Evolutionary conservation across 2,329 filamentous ascomycete genomes (phyloP), one percentile per base, ranked within the genome.

Genomic region (Scorias spongiosa): DNA sequence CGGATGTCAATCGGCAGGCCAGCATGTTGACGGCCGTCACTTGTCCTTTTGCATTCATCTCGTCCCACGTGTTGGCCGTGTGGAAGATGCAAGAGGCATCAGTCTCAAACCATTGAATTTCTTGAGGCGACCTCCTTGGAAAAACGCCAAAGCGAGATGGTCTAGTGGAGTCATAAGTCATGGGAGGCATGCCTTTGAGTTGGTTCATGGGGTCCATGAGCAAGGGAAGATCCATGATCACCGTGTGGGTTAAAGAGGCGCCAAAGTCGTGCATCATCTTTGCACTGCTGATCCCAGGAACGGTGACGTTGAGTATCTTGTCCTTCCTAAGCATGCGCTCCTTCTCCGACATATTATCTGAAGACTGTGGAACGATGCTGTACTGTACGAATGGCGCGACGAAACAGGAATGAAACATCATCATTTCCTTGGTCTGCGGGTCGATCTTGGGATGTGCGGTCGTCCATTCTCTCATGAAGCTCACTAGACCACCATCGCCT

Each of bases 241-340:
- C 63, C 0, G 79, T 81, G 52, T 82, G 70, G 5, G 55, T 58
- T 5, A 63, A 67, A 1, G 79, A 81, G 1, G 80, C 79, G 11
- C 80, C 80, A 59, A 84, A 84, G 56, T 84, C 80, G 54, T 84
- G 81, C 78, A 84, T 84, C 71, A 84, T 80, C 55, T 80, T 82
- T 1, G 78, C 74, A 1, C 73, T 73, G 3, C 66, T 64, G 20
- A 84, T 67, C 0, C 79, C 78, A 0, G 77, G 72, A 0, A 84
- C 68, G 0, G 76, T 65, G 6, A 66, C 61, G 49, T 76, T 75
- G 44, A 81, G 62, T 40, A 66, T 51, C 41, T 52, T 60, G 3
- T 28, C 38, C 10, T 10, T 28, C 10, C 38, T 40, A 5, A 18
- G 14, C 17, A 12, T 28, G 20, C 11, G 38, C 14, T 12, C 20